Conservation (phyloP, 2,329 filamentous ascomycete genomes). For the Cytospora schulzeri region DNA sequence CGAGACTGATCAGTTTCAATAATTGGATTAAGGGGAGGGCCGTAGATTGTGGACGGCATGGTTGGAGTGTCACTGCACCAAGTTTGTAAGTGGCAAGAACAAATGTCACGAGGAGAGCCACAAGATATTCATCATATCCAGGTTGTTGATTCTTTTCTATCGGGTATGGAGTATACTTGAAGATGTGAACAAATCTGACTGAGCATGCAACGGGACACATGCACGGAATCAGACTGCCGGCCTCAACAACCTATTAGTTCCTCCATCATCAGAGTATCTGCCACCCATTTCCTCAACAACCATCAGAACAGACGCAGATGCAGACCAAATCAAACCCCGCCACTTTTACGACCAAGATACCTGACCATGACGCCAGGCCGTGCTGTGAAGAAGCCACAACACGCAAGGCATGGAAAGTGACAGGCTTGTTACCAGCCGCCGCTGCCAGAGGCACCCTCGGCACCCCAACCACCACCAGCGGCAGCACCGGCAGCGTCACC, state of each 20-base stretch:
- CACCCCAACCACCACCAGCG: no score
- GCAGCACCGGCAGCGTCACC: background rate
- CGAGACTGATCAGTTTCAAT: no score
- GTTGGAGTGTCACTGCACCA: background rate
- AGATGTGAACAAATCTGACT: constrained; percentile 21
- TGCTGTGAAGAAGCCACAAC: background rate
- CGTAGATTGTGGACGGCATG: background rate
- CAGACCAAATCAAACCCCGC: background rate
- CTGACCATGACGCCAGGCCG: background rate
- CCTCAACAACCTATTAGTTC: constrained; percentile 1
- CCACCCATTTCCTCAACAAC: constrained; percentile 22
- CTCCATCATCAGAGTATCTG: constrained; percentile 7
- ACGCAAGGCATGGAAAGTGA: background rate
- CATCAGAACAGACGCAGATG: background rate
- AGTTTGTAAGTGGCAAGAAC: background rate
- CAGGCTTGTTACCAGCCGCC: constrained; percentile 11
- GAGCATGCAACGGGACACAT: constrained; percentile 18
- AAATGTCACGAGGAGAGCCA: background rate
- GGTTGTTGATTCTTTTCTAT: constrained; percentile 13
- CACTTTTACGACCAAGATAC: background rate
- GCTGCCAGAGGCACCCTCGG: constrained; percentile 3
- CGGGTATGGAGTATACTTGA: constrained; percentile 14
- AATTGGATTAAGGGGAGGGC: background rate
- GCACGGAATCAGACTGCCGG: constrained; percentile 13
- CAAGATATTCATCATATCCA: background rate